phyloP scores from a whole-genome alignment of 2,329 filamentous ascomycete genomes.

The Lachnellula occidentalis region DNA sequence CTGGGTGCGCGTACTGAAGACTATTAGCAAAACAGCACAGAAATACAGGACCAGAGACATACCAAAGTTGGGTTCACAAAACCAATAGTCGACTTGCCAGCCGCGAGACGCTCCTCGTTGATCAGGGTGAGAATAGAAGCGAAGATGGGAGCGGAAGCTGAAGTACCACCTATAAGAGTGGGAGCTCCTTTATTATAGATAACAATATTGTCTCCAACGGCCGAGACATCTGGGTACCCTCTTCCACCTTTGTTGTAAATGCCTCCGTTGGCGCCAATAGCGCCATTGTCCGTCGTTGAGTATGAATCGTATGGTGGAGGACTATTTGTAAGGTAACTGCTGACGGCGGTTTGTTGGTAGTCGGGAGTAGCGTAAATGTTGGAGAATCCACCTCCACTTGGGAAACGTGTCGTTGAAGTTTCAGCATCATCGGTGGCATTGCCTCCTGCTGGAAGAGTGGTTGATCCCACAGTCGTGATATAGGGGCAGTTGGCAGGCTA shows the following conservation, averaged over 20 bases:
- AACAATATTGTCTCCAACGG: constrained; percentile 24
- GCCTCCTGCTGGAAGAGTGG: constrained; percentile 36
- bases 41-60: not conserved
- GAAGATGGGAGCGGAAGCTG: constrained; percentile 50
- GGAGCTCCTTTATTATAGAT: constrained; percentile 20
- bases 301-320: constrained; percentile 22
- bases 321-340: constrained; percentile 21
- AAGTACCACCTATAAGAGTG: constrained; percentile 40
- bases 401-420: constrained; percentile 34
- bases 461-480: constrained; percentile 62
- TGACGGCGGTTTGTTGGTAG: constrained; percentile 20
- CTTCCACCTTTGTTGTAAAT: constrained; percentile 23
- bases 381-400: constrained; percentile 43
- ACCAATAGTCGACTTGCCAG: constrained; percentile 41
- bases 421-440: constrained; percentile 35
- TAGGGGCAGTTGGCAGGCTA: constrained; percentile 59
- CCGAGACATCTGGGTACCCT: constrained; percentile 28
- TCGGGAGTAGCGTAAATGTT: constrained; percentile 30
- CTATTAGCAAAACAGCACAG: not conserved
- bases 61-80: constrained; percentile 43
- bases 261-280: constrained; percentile 14
- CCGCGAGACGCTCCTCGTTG: constrained; percentile 52
- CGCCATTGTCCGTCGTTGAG: constrained; percentile 6
- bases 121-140: constrained; percentile 53
- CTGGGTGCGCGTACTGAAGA: constrained; percentile 19